These are phyloP conservation scores for Apostasia shenzhenica DNA, from an alignment of 106 monocot species.

Conservation along the genomic window DNA sequence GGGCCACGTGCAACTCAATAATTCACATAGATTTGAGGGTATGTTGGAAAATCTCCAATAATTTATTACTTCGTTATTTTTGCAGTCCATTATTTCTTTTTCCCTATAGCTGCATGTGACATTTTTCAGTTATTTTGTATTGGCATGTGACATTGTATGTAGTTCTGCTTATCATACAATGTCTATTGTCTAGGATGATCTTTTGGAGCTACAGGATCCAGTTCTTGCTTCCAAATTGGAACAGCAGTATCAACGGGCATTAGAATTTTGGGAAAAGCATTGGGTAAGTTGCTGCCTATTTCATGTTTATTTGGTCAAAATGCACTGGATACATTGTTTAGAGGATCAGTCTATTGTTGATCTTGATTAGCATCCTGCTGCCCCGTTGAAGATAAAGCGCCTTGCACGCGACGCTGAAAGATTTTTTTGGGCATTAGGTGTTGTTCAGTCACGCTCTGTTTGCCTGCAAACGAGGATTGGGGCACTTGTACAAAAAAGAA, in stretches of 20 bases:
- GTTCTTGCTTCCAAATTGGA: slow-evolving; percentile 56
- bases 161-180: neutral
- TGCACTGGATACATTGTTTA: too few species aligned
- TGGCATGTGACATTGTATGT: too few species aligned
- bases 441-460: slow-evolving; percentile 68
- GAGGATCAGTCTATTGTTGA: too few species aligned
- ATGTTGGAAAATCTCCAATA: too few species aligned
- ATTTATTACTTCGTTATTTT: too few species aligned
- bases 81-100: too few species aligned
- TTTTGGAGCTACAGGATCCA: slow-evolving; percentile 72
- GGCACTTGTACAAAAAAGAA: slow-evolving; percentile 72
- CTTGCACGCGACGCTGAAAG: slow-evolving; percentile 79
- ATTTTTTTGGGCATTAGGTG: slow-evolving; percentile 89
- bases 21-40: too few species aligned
- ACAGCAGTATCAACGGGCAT: slow-evolving; percentile 41
- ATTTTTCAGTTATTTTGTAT: too few species aligned
- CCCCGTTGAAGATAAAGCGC: slow-evolving; percentile 86
- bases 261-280: slow-evolving; percentile 94
- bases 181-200: slow-evolving; percentile 60
- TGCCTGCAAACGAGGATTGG: slow-evolving; percentile 66
- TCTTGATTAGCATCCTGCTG: slow-evolving; percentile 54
- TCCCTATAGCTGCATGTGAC: too few species aligned
- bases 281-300: slow-evolving; percentile 45
- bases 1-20: too few species aligned
- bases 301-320: neutral